Conservation (phyloP, 371 early-diverging fungal species). For the Lichtheimia hyalospora region DNA sequence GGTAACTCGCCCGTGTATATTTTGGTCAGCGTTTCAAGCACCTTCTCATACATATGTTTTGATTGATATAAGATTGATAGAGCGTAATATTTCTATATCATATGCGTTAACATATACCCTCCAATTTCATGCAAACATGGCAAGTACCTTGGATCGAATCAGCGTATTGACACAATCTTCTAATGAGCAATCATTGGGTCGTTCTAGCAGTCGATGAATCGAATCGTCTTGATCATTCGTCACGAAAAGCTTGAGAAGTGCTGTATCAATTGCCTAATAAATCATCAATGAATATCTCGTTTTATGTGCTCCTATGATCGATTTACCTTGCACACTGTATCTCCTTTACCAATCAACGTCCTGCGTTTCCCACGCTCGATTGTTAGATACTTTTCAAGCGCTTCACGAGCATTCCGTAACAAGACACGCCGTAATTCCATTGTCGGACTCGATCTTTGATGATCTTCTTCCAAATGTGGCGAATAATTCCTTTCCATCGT, state of each 20-base stretch:
- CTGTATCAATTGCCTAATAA: slow-evolving; percentile 63
- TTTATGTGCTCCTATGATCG: too few relatives aligned
- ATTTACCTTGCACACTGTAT: slow-evolving; percentile 28
- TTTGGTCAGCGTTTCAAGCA: slow-evolving; percentile 67
- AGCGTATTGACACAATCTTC: slow-evolving; percentile 53
- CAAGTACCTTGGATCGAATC: slow-evolving; percentile 36
- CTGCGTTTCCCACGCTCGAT: slow-evolving; percentile 38
- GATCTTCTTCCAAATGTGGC: slow-evolving; percentile 25
- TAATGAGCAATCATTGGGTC: slow-evolving; percentile 54
- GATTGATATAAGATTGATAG: slow-evolving; percentile 64
- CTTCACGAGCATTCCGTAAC: slow-evolving; percentile 61
- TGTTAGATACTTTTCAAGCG: slow-evolving; percentile 46
- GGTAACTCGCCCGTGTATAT: slow-evolving; percentile 49
- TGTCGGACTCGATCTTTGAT: slow-evolving; percentile 13
- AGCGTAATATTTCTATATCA: slow-evolving; percentile 57
- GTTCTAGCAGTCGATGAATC: slow-evolving; percentile 49
- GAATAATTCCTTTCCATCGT: slow-evolving; percentile 27
- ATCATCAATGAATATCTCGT: background rate
- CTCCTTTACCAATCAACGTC: slow-evolving; percentile 26
- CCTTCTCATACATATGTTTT: slow-evolving; percentile 47
- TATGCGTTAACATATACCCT: too few relatives aligned
- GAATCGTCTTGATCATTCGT: slow-evolving; percentile 37
- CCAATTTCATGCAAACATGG: background rate
- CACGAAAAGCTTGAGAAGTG: slow-evolving; percentile 63
- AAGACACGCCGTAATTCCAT: slow-evolving; percentile 44